Evolutionary conservation across 306 rosid species (phyloP).

Genomic region (Herpetospermum pedunculosum): DNA sequence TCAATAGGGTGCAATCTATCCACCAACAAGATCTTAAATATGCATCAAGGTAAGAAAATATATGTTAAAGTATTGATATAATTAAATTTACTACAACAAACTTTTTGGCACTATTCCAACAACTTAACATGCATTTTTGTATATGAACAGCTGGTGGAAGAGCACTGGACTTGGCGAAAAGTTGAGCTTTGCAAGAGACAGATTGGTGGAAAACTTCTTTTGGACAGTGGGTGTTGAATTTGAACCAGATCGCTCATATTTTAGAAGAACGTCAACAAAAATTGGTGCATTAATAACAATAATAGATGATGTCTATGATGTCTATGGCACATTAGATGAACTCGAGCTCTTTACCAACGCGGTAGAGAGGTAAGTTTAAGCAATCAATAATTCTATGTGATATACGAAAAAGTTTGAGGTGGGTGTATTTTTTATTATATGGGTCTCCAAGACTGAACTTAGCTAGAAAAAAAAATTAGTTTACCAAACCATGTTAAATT

Average conservation of each 20-base stretch:
- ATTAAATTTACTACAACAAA: no score
- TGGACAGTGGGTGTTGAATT: slow-evolving; percentile 8
- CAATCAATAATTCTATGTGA: no score
- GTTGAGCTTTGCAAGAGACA: background rate
- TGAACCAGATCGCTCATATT: background rate
- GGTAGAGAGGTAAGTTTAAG: background rate
- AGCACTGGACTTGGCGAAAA: background rate
- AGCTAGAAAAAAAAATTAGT: no score
- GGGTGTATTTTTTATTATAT: no score
- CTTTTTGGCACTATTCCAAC: no score
- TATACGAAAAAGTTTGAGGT: no score
- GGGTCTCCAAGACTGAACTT: no score
- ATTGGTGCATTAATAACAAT: background rate
- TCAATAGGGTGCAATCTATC: slow-evolving; percentile 1
- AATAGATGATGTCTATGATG: background rate
- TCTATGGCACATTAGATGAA: background rate
- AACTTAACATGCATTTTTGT: background rate
- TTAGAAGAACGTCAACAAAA: background rate
- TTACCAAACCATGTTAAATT: no score
- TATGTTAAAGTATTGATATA: no score
- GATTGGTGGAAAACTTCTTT: background rate
- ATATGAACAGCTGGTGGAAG: background rate
- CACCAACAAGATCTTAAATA: background rate
- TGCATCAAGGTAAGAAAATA: slow-evolving; percentile 7
- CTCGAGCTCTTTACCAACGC: background rate